phyloP scores from a whole-genome alignment of 495 filamentous ascomycete genomes.

The Aspergillus conjunctus region DNA sequence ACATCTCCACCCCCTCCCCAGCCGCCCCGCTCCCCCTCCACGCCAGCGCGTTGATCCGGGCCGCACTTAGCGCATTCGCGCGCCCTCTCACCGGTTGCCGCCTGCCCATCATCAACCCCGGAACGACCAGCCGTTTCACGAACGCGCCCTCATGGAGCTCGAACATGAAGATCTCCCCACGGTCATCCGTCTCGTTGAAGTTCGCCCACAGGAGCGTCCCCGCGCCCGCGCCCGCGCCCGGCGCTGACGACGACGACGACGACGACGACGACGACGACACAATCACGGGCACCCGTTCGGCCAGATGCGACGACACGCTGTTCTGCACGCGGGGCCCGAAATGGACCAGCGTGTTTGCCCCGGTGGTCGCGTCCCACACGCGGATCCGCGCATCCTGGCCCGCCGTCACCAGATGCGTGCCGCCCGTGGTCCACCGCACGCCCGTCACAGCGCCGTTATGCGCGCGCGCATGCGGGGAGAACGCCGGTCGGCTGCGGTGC shows the following conservation, averaged over 20 bases:
- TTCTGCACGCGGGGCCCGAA: conserved; percentile 82
- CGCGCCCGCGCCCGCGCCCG: conserved; percentile 48
- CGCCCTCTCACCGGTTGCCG: conserved; percentile 32
- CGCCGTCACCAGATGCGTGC: conserved; percentile 69
- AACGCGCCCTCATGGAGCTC: conserved; percentile 74
- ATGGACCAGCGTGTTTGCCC: conserved; percentile 79
- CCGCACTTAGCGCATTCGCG: conserved; percentile 45
- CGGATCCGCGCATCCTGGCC: conserved; percentile 81
- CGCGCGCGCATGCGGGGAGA: conserved; percentile 57
- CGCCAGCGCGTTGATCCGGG: conserved; percentile 66
- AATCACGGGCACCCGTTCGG: conserved; percentile 62
- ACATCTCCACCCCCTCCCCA: conserved; percentile 50
- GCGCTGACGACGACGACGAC: no score
- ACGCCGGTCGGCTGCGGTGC: conserved; percentile 46
- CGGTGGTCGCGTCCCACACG: conserved; percentile 78
- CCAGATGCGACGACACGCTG: conserved; percentile 53
- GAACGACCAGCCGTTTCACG: conserved; percentile 66
- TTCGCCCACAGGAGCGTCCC: conserved; percentile 77
- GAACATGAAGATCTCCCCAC: conserved; percentile 67
- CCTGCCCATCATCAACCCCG: conserved; percentile 51
- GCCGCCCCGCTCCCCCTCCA: conserved; percentile 63
- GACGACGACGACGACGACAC: conserved; percentile 59
- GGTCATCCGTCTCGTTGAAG: conserved; percentile 60
- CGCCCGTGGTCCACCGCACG: conserved; percentile 78
- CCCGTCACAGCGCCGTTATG: conserved; percentile 81